A percentile compares a stretch with the other conserved stretches of the same genome.
Evolutionary conservation across 441 rosid genomes (phyloP).

Genomic region (Brassica balearica): DNA sequence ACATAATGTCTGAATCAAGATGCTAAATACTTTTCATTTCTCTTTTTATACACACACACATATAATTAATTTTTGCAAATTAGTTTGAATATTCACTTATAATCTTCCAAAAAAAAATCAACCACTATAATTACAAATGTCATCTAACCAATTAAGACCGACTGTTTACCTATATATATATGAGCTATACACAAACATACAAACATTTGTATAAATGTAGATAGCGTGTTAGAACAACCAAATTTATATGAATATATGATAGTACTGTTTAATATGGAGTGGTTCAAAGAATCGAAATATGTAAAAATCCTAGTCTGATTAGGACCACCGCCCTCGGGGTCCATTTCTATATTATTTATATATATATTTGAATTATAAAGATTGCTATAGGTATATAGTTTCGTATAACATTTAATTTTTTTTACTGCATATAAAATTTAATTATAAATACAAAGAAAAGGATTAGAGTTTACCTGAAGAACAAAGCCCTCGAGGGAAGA

Average conservation of each 20-base stretch:
- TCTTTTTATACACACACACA: neutral
- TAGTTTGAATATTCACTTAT: constrained; percentile 19
- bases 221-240: constrained; percentile 41
- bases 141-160: constrained; percentile 23
- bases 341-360: constrained; percentile 20
- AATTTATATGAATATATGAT: constrained; percentile 26
- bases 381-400: constrained; percentile 12
- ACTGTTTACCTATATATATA: constrained; percentile 9
- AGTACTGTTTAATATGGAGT: constrained; percentile 36
- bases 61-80: constrained; percentile 1
- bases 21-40: constrained; percentile 18
- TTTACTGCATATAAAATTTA: neutral
- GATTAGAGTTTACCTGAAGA: constrained; percentile 68
- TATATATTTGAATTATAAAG: neutral
- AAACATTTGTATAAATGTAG: constrained; percentile 29
- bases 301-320: constrained; percentile 24
- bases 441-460: neutral
- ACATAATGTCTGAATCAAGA: constrained; percentile 38
- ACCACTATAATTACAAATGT: constrained; percentile 22
- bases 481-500: constrained; percentile 87
- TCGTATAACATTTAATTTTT: neutral
- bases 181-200: constrained; percentile 33
- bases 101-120: constrained; percentile 13
- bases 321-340: constrained; percentile 39
- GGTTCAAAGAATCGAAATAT: constrained; percentile 37